Base-by-base conservation (phyloP, 305 asterid genomes). In the Salvia sclarea region DNA sequence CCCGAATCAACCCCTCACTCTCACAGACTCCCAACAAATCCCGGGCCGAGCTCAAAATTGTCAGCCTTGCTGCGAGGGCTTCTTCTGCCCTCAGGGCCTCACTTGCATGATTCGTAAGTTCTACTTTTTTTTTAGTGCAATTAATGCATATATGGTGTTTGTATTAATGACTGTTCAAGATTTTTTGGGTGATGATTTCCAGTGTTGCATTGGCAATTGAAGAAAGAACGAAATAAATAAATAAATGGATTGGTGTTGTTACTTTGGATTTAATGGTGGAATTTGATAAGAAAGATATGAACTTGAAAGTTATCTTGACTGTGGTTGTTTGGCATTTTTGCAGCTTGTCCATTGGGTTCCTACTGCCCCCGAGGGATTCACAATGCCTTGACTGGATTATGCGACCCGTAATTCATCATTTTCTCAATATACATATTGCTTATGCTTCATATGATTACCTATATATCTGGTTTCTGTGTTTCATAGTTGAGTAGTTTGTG, bases 81-180 rank as follows among this genome's bases (percentile, higher is more conserved):
- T 92, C 81, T 92, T 90, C 81, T 92, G 98, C 79, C 98, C 98
- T 48, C 88, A 76, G 72, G 98, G 98, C 38, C 90, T 92, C 44
- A 90, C 97, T 5, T 92, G 97, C 92, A 92, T 90, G 97, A 82
- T 92, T 16, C 97, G 98, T 88, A 73, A 84, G 97, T 28, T 0
- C 2, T 28, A n/a, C n/a, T n/a, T n/a, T n/a, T n/a, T n/a, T n/a
- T n/a, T n/a, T n/a, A n/a, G n/a, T n/a, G n/a, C n/a, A n/a, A n/a
- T n/a, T n/a, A n/a, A n/a, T n/a, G n/a, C n/a, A n/a, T n/a, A n/a
- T n/a, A n/a, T n/a, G n/a, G n/a, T n/a, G n/a, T n/a, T n/a, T n/a
- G n/a, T n/a, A n/a, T n/a, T n/a, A n/a, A n/a, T n/a, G n/a, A n/a
- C n/a, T n/a, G n/a, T n/a, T n/a, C n/a, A n/a, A n/a, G n/a, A n/a